These are phyloP conservation scores for Cyclaneusma minus DNA, from an alignment of 2,329 filamentous ascomycete species.

Conservation along the genomic window DNA sequence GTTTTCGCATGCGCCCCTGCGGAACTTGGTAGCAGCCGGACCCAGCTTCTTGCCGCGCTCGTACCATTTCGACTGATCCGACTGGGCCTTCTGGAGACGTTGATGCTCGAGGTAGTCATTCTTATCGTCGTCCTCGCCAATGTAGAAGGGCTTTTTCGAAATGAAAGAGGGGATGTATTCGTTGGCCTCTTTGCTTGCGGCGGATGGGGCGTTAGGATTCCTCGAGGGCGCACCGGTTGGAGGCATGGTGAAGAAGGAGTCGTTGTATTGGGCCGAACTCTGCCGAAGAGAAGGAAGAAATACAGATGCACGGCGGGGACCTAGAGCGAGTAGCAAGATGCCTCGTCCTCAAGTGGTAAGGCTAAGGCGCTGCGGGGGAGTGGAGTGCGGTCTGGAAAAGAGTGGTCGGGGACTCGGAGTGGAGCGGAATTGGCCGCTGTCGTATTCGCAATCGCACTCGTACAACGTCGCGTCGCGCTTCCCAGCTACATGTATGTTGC, in stretches of 20 bases:
- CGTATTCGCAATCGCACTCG: too few relatives aligned
- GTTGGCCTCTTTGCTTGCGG: constrained; percentile 73
- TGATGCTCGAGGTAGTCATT: constrained; percentile 95
- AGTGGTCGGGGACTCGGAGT: too few relatives aligned
- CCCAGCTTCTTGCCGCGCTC: constrained; percentile 73
- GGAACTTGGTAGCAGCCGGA: constrained; percentile 86
- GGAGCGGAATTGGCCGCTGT: too few relatives aligned
- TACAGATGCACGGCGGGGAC: too few relatives aligned
- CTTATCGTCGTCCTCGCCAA: constrained; percentile 60
- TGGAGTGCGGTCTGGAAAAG: too few relatives aligned
- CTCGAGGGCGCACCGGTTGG: constrained; percentile 18
- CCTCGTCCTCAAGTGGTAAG: too few relatives aligned
- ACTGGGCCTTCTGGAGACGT: constrained; percentile 53
- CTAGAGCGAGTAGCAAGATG: too few relatives aligned
- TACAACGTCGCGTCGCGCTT: too few relatives aligned
- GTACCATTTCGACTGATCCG: constrained; percentile 71
- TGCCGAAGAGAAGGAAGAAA: too few relatives aligned
- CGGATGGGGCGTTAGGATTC: constrained; percentile 19
- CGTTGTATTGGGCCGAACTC: constrained; percentile 1
- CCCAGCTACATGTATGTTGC: too few relatives aligned
- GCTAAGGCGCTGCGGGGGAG: not conserved
- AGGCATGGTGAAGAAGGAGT: constrained; percentile 24
- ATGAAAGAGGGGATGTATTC: constrained; percentile 98
- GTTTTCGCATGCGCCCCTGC: constrained; percentile 97
- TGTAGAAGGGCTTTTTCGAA: constrained; percentile 93